Evolutionary conservation across 2,329 filamentous ascomycete species (phyloP), one percentile per base, ranked within the genome.

Genomic region (Colletotrichum trifolii): DNA sequence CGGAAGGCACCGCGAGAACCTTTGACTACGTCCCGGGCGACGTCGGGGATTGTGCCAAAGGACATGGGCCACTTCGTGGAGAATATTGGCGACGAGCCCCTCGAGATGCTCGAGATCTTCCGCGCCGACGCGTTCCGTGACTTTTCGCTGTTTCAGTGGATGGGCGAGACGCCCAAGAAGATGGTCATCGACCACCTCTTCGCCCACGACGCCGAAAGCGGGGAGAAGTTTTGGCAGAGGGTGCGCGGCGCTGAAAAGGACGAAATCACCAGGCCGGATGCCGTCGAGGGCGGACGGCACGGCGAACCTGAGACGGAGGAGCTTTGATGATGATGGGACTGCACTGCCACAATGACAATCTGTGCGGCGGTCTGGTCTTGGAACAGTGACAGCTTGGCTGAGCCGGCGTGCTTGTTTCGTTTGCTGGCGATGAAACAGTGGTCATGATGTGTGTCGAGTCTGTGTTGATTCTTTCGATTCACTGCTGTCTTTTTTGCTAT

Each of bases 61-160:
- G 92, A 92, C 73, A 92, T 91, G 83, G 91, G 90, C 3, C 91
- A 94, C 74, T 94, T 93, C 72, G 90, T 95, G 56, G 91, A 95
- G 81, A 94, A 94, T 70, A 87, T 92, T 42, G 89, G 91, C 15
- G 87, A 91, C 55, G 90, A 93, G 73, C 86, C 90, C 17, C 77
- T 94, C 3, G 88, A 92, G 73, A 91, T 94, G 75, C 79, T 94
- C 15, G 91, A 94, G 77, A 88, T 94, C 17, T 91, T 94, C 79
- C 84, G 88, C 53, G 85, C 89, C 0, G 87, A 91, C 69, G 83
- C 89, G 73, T 94, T 93, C 73, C 82, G 88, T 67, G 90, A 93
- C 73, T 91, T 93, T 70, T 90, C 87, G 0, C 79, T 92, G n/a
- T 91, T 91, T 77, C 88, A 92, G 77, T 93, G 90, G 90, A 81